Percentiles rank a stretch among this genome's conserved stretches.
phyloP scores from a whole-genome alignment of 108 stramenopile species.

The Licmophora abbreviata region DNA sequence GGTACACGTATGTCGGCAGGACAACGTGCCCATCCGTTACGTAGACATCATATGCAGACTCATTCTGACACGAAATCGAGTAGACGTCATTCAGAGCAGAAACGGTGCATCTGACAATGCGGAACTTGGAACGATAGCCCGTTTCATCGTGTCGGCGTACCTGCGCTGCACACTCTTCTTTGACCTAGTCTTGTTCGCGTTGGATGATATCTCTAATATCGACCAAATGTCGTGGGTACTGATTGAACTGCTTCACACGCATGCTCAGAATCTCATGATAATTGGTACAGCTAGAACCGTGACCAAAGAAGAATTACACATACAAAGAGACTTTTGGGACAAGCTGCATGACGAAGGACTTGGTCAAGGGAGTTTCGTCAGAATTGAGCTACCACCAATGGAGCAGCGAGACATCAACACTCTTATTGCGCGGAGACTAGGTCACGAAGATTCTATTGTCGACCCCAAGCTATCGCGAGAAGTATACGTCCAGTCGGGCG shows the following conservation, averaged over 20 bases:
- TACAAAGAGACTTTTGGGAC: slow-evolving; percentile 39
- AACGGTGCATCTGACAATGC: neutral
- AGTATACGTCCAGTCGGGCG: slow-evolving; percentile 42
- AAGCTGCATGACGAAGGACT: slow-evolving; percentile 17
- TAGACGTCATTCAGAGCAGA: neutral
- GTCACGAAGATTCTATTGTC: slow-evolving; percentile 20
- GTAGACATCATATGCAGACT: slow-evolving; percentile 2
- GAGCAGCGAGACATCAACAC: slow-evolving; percentile 30
- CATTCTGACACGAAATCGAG: slow-evolving; percentile 8
- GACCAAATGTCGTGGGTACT: slow-evolving; percentile 66
- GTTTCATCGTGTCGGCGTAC: slow-evolving; percentile 53
- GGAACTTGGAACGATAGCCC: slow-evolving; percentile 27
- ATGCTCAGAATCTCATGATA: slow-evolving; percentile 43
- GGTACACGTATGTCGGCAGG: slow-evolving; percentile 1
- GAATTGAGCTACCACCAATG: slow-evolving; percentile 37
- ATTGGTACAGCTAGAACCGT: slow-evolving; percentile 36
- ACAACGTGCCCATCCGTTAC: slow-evolving; percentile 3
- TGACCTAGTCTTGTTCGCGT: slow-evolving; percentile 42
- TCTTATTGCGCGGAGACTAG: slow-evolving; percentile 35
- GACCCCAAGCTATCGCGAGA: slow-evolving; percentile 28
- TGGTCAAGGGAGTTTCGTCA: slow-evolving; percentile 21
- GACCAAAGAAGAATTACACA: slow-evolving; percentile 15
- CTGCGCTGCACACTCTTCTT: slow-evolving; percentile 35
- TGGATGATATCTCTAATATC: slow-evolving; percentile 58
- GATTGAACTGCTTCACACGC: slow-evolving; percentile 31